Evolutionary conservation across 495 filamentous ascomycete species (phyloP), one percentile per base, ranked within the genome.

Genomic region (Ramalina peruviana): DNA sequence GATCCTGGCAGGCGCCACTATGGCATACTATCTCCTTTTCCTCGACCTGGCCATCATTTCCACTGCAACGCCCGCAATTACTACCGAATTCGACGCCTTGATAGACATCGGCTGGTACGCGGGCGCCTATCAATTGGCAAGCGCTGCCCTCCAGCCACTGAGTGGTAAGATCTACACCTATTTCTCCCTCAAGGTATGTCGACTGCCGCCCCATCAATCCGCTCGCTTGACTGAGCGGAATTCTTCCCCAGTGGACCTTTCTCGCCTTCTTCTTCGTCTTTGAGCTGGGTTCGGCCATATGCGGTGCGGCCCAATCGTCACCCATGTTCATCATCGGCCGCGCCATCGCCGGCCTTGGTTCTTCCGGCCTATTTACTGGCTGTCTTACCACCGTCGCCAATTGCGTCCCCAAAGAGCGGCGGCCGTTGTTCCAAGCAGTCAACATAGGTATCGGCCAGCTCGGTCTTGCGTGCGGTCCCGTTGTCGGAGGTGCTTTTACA

Each of bases 401-500:
- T 3, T 67, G 60, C 16, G 66, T 71, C 12, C 71, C 76, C 1
- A 48, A 73, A 39, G 54, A 68, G 16, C 70, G 70, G 52, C 60
- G 67, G 38, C 73, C 74, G 21, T 13, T 27, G 36, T 25, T 37
- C 48, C 30, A 38, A 17, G 33, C 37, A 61, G 59, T 56, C 16
- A 52, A 63, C 4, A 62, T 64, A 7, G 59, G 65, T 42, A 58
- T 67, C 43, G 50, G 63, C 40, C 65, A 69, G 49, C 49, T 71
- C 3, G 69, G 64, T 9, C 25, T 67, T 9, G 67, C 71, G 1
- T 44, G 63, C 6, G 76, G 79, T 0, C 79, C 79, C 0, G 47
- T 83, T 21, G 52, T 83, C 25, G 79, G 79, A 40, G 79, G 79
- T n/a, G 65, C 68, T 3, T 67, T 83, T 15, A 81, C 79, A 1